Conservation (phyloP, 208 protist genomes). For the Trypanosoma rangeli region DNA sequence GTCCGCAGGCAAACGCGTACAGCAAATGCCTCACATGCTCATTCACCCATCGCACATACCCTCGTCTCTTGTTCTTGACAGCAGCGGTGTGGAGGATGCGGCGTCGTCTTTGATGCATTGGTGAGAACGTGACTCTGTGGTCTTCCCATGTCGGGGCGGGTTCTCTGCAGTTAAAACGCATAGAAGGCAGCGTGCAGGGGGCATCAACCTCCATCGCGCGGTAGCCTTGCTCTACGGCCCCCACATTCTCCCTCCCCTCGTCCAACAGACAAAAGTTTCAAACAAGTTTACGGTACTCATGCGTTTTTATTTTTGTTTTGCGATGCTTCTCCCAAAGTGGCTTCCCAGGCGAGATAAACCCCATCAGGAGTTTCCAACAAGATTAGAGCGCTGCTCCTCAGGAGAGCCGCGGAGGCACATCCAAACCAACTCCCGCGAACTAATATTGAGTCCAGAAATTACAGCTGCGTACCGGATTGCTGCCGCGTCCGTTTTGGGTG, state of each 20-base stretch:
- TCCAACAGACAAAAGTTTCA: slow-evolving; percentile 28
- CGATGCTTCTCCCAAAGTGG: slow-evolving; percentile 38
- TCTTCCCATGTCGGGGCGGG: background rate
- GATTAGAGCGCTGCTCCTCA: slow-evolving; percentile 30
- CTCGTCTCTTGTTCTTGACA: slow-evolving; percentile 61
- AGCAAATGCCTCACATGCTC: slow-evolving; percentile 75
- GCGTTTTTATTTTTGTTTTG: slow-evolving; percentile 28
- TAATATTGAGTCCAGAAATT: slow-evolving; percentile 11
- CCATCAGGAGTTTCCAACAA: slow-evolving; percentile 81
- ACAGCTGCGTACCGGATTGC: slow-evolving; percentile 5
- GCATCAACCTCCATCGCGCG: slow-evolving; percentile 74
- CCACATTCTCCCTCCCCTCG: slow-evolving; percentile 23
- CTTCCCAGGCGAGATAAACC: slow-evolving; percentile 45
- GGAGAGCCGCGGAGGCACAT: slow-evolving; percentile 60
- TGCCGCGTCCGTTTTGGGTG: background rate
- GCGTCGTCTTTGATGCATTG: slow-evolving; percentile 57
- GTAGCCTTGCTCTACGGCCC: slow-evolving; percentile 16
- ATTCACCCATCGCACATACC: slow-evolving; percentile 89
- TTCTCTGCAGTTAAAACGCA: slow-evolving; percentile 48
- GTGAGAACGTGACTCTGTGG: slow-evolving; percentile 31
- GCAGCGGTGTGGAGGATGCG: slow-evolving; percentile 74
- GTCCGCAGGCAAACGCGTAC: slow-evolving; percentile 56
- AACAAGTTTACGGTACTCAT: slow-evolving; percentile 47
- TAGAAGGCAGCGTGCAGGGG: slow-evolving; percentile 75
- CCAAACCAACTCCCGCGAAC: slow-evolving; percentile 18